Evolutionary conservation across 345 rosid genomes (phyloP), one percentile per base, ranked within the genome.

Genomic region (Hibiscus mutabilis): DNA sequence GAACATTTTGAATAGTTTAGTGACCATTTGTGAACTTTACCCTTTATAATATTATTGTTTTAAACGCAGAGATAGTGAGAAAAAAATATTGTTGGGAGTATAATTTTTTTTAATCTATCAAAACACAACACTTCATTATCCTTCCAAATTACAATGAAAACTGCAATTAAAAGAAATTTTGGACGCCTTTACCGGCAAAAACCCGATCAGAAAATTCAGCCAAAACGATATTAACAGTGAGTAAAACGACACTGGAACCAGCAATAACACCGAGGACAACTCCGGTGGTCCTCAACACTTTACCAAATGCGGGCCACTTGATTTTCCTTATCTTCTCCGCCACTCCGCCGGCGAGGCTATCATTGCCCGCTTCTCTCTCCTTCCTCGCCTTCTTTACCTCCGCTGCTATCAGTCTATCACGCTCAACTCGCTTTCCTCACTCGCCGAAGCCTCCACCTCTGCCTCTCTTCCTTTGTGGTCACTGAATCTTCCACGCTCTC

Each of bases 261-360:
- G 91, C 92, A 29, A 95, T 92, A 0, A 95, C 92, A 2, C 93
- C 99, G 15, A 95, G 84, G 71, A 91, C 99, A 3, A 91, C 93
- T 3, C 97, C 90, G 2, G 99, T 95, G 0, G 85, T 90, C 3
- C 97, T 97, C 71, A 95, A 35, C 1, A 91, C 97, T 79, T 87
- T 90, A 47, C 87, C 93, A 76, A 95, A 90, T 55, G 84, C 85
- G 1, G 96, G 99, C 99, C 99, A 91, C 77, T 95, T 97, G 13
- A 91, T 95, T 86, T 91, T 90, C 72, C n/a, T n/a, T n/a, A n/a
- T n/a, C n/a, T n/a, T n/a, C n/a, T n/a, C n/a, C n/a, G n/a, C n/a
- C n/a, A n/a, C n/a, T n/a, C n/a, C n/a, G n/a, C n/a, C n/a, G n/a
- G n/a, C n/a, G n/a, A n/a, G n/a, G n/a, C n/a, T n/a, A n/a, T n/a